phyloP scores from a whole-genome alignment of 2,329 filamentous ascomycete genomes.

The Aspergillus ruber region DNA sequence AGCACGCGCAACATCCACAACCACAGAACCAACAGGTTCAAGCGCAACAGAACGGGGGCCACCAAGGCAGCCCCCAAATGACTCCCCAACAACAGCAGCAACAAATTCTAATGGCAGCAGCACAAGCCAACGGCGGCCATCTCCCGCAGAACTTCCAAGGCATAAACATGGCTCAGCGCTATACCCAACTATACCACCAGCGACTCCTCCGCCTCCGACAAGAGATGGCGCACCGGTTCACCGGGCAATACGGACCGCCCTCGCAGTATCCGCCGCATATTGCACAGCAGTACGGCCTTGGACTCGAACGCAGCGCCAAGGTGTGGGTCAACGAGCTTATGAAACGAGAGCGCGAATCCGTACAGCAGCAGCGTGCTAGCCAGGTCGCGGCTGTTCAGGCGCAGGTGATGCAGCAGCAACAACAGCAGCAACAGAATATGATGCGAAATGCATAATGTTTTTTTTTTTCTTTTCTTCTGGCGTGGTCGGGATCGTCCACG shows the following conservation, averaged over 20 bases:
- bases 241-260: constrained; percentile 34
- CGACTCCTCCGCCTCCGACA: constrained; percentile 28
- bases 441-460: constrained; percentile 34
- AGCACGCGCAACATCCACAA: constrained; percentile 4
- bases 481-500: neutral
- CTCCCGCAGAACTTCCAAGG: constrained; percentile 25
- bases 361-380: constrained; percentile 25
- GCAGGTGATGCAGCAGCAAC: constrained; percentile 29
- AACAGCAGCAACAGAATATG: constrained; percentile 26
- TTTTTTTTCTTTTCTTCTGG: neutral
- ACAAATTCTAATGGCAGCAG: constrained; percentile 33
- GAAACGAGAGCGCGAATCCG: constrained; percentile 30
- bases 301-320: constrained; percentile 33
- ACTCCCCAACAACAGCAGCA: constrained; percentile 31
- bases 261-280: constrained; percentile 33
- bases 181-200: constrained; percentile 32
- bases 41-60: constrained; percentile 20
- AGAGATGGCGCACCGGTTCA: constrained; percentile 32
- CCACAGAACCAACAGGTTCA: constrained; percentile 16
- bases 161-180: constrained; percentile 25
- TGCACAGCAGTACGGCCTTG: constrained; percentile 30
- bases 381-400: constrained; percentile 28
- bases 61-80: constrained; percentile 29
- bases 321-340: constrained; percentile 33
- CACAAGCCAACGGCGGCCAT: constrained; percentile 33